These are phyloP conservation scores for Inga leiocalycina DNA, from an alignment of 306 rosid genomes.

Conservation along the genomic window DNA sequence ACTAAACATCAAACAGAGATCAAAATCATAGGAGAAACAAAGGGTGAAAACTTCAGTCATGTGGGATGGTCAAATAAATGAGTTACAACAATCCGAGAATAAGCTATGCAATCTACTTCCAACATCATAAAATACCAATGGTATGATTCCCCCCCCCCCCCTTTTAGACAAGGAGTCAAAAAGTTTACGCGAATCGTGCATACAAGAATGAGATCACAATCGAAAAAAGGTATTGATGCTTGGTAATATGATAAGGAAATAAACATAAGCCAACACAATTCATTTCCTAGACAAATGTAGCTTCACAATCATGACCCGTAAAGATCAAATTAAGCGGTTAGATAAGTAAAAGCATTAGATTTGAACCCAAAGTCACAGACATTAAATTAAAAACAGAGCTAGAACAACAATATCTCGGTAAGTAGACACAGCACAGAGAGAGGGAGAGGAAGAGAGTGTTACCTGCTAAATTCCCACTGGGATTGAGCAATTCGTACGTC, in stretches of 20 bases:
- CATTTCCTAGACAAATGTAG: not conserved
- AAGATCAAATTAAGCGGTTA: conserved; percentile 2
- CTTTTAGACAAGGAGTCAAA: not conserved
- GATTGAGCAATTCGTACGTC: conserved; percentile 33
- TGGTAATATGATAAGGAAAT: not conserved
- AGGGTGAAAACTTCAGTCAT: not conserved
- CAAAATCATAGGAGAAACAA: not conserved
- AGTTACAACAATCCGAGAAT: not conserved
- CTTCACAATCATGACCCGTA: not conserved
- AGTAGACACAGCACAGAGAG: not conserved
- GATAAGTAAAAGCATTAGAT: not conserved
- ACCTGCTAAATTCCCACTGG: conserved; percentile 71
- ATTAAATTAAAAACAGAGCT: not conserved
- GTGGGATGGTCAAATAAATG: not conserved
- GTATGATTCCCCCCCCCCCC: too few relatives aligned
- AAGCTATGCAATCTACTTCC: not conserved
- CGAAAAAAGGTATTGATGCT: not conserved
- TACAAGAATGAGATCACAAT: not conserved
- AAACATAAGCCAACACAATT: not conserved
- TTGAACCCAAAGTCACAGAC: not conserved
- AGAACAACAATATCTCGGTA: not conserved
- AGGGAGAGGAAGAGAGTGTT: not conserved
- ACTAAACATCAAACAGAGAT: not conserved
- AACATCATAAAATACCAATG: not conserved
- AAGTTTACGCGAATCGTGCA: not conserved